A percentile compares a stretch with the other conserved stretches of the same genome.
Evolutionary conservation across 2,329 filamentous ascomycete species (phyloP).

Genomic region (Chaetomiaceae sp.): DNA sequence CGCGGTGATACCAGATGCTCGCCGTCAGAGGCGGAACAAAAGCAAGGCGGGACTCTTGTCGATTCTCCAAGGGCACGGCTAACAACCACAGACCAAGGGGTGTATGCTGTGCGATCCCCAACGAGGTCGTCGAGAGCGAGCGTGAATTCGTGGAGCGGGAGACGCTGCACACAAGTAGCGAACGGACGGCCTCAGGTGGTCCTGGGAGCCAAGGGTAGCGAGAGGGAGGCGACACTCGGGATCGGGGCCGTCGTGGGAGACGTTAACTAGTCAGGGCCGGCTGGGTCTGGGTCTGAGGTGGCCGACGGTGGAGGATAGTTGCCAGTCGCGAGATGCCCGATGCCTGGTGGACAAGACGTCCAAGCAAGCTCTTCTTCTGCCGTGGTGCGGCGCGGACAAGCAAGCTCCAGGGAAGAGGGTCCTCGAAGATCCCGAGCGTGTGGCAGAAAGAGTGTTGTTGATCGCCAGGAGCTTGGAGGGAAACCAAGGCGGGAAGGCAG

Average conservation of each 20-base stretch:
- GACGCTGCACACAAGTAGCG: conserved; percentile 8
- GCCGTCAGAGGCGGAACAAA: too few species aligned
- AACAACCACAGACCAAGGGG: too few species aligned
- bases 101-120: background rate
- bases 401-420: background rate
- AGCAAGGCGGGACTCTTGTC: too few species aligned
- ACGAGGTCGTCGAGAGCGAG: background rate
- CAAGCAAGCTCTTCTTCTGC: conserved; percentile 2
- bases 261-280: too few species aligned
- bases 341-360: background rate
- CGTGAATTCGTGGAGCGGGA: background rate
- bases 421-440: conserved; percentile 7
- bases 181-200: conserved; percentile 17
- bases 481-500: background rate
- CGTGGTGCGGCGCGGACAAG: background rate
- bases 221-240: conserved; percentile 1
- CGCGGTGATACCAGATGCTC: conserved; percentile 4
- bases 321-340: background rate
- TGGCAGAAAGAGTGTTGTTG: conserved; percentile 13
- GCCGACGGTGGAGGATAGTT: background rate
- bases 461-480: conserved; percentile 10
- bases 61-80: too few species aligned
- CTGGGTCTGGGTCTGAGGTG: background rate
- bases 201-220: conserved; percentile 16
- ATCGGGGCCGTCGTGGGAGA: background rate